Conservation (phyloP, 169 alveolate species). For the Theileria equi region DNA sequence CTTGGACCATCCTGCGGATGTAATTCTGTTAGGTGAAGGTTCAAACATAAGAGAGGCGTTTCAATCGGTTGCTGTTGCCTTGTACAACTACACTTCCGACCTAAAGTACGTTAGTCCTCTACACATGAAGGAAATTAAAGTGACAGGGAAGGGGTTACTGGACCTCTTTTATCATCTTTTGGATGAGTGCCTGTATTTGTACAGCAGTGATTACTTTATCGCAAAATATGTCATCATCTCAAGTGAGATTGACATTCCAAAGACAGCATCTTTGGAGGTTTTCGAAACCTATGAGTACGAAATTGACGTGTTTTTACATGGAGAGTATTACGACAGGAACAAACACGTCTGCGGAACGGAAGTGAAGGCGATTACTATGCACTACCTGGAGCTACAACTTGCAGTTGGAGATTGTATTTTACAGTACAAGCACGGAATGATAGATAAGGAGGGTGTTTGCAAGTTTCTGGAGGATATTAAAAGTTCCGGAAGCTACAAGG, state of each 20-base stretch:
- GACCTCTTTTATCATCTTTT: constrained; percentile 48
- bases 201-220: constrained; percentile 67
- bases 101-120: constrained; percentile 36
- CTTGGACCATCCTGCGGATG: constrained; percentile 75
- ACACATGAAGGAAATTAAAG: constrained; percentile 10
- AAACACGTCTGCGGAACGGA: constrained; percentile 70
- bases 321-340: constrained; percentile 49
- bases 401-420: neutral
- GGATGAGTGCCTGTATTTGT: constrained; percentile 64
- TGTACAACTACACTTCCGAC: constrained; percentile 70
- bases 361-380: constrained; percentile 74
- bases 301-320: constrained; percentile 49
- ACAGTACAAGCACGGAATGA: neutral
- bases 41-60: constrained; percentile 46
- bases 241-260: neutral
- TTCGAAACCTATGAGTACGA: constrained; percentile 13
- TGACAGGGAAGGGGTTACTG: constrained; percentile 34
- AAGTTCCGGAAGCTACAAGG: neutral
- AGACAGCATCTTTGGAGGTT: neutral
- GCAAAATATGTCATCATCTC: constrained; percentile 39
- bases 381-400: constrained; percentile 41
- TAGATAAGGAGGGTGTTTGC: neutral
- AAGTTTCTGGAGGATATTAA: neutral
- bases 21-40: constrained; percentile 65
- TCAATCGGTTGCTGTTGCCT: constrained; percentile 52